Conservation (phyloP, 2,329 filamentous ascomycete genomes). For the Cyphellophora attinorum region DNA sequence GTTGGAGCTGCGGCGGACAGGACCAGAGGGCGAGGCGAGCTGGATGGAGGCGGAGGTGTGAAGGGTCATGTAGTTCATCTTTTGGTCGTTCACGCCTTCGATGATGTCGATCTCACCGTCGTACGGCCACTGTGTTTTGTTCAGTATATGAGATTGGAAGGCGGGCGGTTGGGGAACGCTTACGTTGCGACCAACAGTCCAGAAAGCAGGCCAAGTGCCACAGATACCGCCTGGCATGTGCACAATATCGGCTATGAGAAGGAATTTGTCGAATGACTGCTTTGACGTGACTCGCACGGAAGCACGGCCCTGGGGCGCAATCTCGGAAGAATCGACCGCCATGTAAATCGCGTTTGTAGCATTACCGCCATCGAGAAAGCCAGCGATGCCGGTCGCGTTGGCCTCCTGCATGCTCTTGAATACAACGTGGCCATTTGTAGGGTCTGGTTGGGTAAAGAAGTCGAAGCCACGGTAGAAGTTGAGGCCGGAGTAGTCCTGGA, state of each 20-base stretch:
- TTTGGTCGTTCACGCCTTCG: conserved; percentile 40
- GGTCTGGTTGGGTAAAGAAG: conserved; percentile 38
- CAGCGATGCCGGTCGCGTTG: conserved; percentile 23
- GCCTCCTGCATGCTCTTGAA: conserved; percentile 35
- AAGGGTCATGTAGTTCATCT: conserved; percentile 36
- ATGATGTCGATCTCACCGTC: conserved; percentile 44
- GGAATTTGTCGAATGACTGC: conserved; percentile 33
- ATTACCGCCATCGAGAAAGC: conserved; percentile 24
- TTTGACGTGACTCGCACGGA: conserved; percentile 36
- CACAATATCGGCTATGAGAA: conserved; percentile 38
- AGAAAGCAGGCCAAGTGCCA: conserved; percentile 43
- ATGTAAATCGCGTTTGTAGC: conserved; percentile 27
- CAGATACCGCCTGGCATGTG: conserved; percentile 40
- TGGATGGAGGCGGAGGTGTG: conserved; percentile 37
- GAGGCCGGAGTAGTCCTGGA: conserved; percentile 33
- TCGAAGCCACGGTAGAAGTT: conserved; percentile 38
- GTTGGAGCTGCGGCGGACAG: no score
- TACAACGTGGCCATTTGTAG: conserved; percentile 42
- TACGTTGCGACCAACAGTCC: conserved; percentile 21
- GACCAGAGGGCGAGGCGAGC: conserved; percentile 19
- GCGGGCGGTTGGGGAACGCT: conserved; percentile 1
- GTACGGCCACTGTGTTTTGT: conserved; percentile 28
- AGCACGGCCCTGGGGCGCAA: conserved; percentile 29
- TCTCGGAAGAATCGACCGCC: conserved; percentile 29
- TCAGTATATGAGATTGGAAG: conserved; percentile 7